These are phyloP conservation scores for Trypanosoma platydactyli DNA, from an alignment of 208 protist genomes.

Conservation along the genomic window DNA sequence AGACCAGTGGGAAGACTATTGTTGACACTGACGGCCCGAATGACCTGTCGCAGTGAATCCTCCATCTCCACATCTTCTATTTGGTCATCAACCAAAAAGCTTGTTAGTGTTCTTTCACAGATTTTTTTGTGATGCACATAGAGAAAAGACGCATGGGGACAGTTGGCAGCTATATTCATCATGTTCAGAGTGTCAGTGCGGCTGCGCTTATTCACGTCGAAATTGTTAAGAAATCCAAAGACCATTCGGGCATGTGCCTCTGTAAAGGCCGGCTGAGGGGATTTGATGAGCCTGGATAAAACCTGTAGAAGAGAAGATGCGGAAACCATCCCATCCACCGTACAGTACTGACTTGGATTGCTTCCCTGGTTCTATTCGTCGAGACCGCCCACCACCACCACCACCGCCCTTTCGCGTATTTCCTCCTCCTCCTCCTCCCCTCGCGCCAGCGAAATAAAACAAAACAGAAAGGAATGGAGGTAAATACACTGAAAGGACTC, in stretches of 20 bases:
- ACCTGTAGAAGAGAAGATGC: constrained; percentile 24
- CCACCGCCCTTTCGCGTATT: too few species aligned
- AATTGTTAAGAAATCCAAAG: background rate
- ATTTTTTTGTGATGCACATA: constrained; percentile 11
- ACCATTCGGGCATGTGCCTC: constrained; percentile 1
- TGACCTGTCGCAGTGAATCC: constrained; percentile 6
- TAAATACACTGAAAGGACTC: too few species aligned
- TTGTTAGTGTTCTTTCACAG: background rate
- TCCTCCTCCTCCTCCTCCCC: too few species aligned
- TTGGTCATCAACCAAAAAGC: constrained; percentile 7
- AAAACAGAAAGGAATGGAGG: too few species aligned
- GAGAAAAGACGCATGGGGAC: constrained; percentile 19
- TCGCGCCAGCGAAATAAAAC: too few species aligned
- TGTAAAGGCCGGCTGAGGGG: constrained; percentile 19
- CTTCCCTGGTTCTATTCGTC: too few species aligned
- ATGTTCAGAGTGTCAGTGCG: constrained; percentile 20
- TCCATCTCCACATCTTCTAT: constrained; percentile 12
- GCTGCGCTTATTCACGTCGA: constrained; percentile 3
- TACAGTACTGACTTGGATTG: too few species aligned
- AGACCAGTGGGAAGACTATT: background rate
- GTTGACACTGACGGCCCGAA: constrained; percentile 16
- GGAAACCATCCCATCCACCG: constrained; percentile 21
- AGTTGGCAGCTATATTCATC: constrained; percentile 16
- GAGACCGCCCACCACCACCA: too few species aligned
- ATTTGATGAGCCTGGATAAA: constrained; percentile 8